Conservation (phyloP, 2,329 filamentous ascomycete genomes). For the Ophiocordyceps robertsii region DNA sequence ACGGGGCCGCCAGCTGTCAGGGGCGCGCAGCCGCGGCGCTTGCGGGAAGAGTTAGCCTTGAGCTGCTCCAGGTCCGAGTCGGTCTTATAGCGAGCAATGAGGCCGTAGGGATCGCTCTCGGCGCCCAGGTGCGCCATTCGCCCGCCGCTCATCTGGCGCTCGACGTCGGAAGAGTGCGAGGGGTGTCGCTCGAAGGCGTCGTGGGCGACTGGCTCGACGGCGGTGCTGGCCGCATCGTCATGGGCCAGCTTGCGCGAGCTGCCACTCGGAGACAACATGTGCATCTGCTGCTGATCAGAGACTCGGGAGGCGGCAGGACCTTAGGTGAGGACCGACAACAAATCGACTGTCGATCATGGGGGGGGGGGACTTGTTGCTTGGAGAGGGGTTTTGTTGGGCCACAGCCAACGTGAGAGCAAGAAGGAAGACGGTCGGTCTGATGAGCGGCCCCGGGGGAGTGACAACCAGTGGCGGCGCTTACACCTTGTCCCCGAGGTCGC, state of each 20-base stretch:
- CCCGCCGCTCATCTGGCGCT: conserved; percentile 28
- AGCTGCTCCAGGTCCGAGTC: conserved; percentile 64
- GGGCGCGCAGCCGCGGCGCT: conserved; percentile 31
- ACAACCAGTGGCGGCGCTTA: too few relatives aligned
- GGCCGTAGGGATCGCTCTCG: conserved; percentile 69
- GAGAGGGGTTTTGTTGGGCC: too few relatives aligned
- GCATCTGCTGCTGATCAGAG: neutral
- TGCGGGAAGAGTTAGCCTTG: conserved; percentile 66
- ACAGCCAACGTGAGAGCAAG: too few relatives aligned
- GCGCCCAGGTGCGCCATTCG: conserved; percentile 35
- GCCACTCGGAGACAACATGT: conserved; percentile 13
- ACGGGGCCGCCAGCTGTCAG: conserved; percentile 3
- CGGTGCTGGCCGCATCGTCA: conserved; percentile 28
- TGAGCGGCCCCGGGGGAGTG: too few relatives aligned
- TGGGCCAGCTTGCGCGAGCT: conserved; percentile 2
- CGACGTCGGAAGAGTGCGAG: conserved; percentile 29
- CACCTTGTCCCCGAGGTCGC: too few relatives aligned
- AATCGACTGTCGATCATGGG: too few relatives aligned
- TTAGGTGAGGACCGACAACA: too few relatives aligned
- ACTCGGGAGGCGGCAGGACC: too few relatives aligned
- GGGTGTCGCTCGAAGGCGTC: conserved; percentile 29
- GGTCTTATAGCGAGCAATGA: conserved; percentile 67
- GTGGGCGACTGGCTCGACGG: conserved; percentile 25
- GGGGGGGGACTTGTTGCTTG: too few relatives aligned
- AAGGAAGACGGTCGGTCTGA: too few relatives aligned